Evolutionary conservation across 1,284 basidiomycete genomes (phyloP), one percentile per base, ranked within the genome.

Genomic region (Boletus calvinii): DNA sequence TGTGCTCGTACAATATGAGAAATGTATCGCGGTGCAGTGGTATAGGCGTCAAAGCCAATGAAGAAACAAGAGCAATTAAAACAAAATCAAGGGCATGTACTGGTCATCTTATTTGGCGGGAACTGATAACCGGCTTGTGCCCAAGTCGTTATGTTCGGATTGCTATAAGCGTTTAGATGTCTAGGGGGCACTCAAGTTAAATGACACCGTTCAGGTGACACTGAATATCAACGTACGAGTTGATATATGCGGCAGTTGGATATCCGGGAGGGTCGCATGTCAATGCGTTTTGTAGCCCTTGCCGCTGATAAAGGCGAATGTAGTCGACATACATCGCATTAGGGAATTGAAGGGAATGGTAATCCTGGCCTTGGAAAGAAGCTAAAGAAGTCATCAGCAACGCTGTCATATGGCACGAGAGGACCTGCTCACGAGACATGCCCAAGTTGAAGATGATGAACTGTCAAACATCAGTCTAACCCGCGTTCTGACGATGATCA

Each of bases 121-220:
- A 86, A 88, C 0, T 71, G 72, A 60, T 84, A 79, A 51, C 84
- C 84, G 2, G 80, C 88, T 59, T 79, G 72, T 12, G 72, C 73
- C 90, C 88, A 91, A 41, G 83, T 88, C 34, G 89, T 91, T 26
- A 87, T 69, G 62, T 91, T 90, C 11, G 87, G 72, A 62, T 91
- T 81, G 38, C 72, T 77, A 62, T 90, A 91, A 48, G 84, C 84
- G 53, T 77, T 72, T 22, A 81, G 61, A 64, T 91, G 87, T 32
- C 86, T 90, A 57, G 29, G 58, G 35, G 44, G 20, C n/a, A 41
- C n/a, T 30, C 29, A 26, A 32, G 37, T 60, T 17, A 46, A 35
- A 39, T 13, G 43, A 32, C 15, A 43, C 6, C 10, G 2, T 17
- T 37, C 31, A 37, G 30, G 54, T 37, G 43, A 50, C 42, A 13